These are phyloP conservation scores for Cladosporium velox DNA, from an alignment of 2,329 filamentous ascomycete genomes.

Conservation along the genomic window DNA sequence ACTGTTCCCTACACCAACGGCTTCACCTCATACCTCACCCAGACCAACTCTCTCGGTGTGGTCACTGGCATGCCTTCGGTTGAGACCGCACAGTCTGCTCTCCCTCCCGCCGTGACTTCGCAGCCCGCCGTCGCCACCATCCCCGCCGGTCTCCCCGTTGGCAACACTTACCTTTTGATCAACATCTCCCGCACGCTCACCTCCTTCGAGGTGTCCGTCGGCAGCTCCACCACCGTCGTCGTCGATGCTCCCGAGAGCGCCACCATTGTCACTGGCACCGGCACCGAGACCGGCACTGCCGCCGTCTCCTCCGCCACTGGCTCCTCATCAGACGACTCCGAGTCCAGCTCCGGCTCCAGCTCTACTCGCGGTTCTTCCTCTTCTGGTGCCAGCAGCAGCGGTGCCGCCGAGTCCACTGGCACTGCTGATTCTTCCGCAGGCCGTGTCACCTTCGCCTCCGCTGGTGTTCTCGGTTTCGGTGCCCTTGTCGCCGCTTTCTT, in stretches of 20 bases:
- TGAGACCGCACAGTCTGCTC: conserved; percentile 45
- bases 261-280: conserved; percentile 25
- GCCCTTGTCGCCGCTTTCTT: conserved; percentile 41
- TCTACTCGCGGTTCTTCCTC: conserved; percentile 27
- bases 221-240: conserved; percentile 35
- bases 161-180: conserved; percentile 34
- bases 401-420: conserved; percentile 18
- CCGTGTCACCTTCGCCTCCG: conserved; percentile 37
- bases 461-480: conserved; percentile 40
- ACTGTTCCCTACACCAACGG: conserved; percentile 44
- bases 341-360: not conserved
- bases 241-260: conserved; percentile 30
- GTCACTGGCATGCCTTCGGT: conserved; percentile 51
- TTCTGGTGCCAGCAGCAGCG: conserved; percentile 25
- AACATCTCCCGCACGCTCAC: conserved; percentile 35
- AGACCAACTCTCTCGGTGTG: conserved; percentile 53
- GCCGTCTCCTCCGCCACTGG: conserved; percentile 23
- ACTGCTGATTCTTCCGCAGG: conserved; percentile 30
- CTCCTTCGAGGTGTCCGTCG: conserved; percentile 38
- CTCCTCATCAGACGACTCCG: conserved; percentile 20
- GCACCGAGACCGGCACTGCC: conserved; percentile 24
- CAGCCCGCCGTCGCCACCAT: conserved; percentile 45
- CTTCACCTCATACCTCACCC: conserved; percentile 47
- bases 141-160: conserved; percentile 44
- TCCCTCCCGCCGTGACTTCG: conserved; percentile 39